Evolutionary conservation across 2,329 filamentous ascomycete species (phyloP).

Genomic region (Coniella lustricola): DNA sequence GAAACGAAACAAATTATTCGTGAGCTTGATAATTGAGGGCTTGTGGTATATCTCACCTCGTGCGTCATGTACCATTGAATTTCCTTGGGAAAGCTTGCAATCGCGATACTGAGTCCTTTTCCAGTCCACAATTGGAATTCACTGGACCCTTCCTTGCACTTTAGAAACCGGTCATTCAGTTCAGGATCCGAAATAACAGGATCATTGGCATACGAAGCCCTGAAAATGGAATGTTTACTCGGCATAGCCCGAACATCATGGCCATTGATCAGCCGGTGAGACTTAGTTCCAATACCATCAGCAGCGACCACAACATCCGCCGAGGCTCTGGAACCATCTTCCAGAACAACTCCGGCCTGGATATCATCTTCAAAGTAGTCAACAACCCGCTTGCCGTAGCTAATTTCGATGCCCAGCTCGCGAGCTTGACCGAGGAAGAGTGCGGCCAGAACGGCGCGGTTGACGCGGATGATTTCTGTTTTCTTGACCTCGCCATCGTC

Average conservation of each 20-base stretch:
- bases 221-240: constrained; percentile 22
- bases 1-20: constrained; percentile 41
- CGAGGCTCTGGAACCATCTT: constrained; percentile 18
- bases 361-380: constrained; percentile 14
- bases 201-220: constrained; percentile 18
- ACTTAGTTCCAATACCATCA: constrained; percentile 26
- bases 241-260: constrained; percentile 17
- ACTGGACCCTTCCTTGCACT: constrained; percentile 42
- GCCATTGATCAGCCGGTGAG: constrained; percentile 18
- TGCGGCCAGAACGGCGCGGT: constrained; percentile 18
- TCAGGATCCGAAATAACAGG: constrained; percentile 29
- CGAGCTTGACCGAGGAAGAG: constrained; percentile 18
- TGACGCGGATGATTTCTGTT: neutral
- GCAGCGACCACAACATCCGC: constrained; percentile 26
- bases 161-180: constrained; percentile 36
- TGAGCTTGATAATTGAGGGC: too few relatives aligned
- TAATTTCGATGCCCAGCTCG: constrained; percentile 17
- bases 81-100: constrained; percentile 29
- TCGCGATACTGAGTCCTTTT: constrained; percentile 37
- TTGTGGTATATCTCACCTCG: neutral
- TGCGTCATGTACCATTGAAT: constrained; percentile 9
- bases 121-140: constrained; percentile 43
- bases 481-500: constrained; percentile 4
- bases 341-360: constrained; percentile 2
- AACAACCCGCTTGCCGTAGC: constrained; percentile 16